Base-by-base conservation (phyloP, 2,329 filamentous ascomycete genomes). In the Leptographium flavum region DNA sequence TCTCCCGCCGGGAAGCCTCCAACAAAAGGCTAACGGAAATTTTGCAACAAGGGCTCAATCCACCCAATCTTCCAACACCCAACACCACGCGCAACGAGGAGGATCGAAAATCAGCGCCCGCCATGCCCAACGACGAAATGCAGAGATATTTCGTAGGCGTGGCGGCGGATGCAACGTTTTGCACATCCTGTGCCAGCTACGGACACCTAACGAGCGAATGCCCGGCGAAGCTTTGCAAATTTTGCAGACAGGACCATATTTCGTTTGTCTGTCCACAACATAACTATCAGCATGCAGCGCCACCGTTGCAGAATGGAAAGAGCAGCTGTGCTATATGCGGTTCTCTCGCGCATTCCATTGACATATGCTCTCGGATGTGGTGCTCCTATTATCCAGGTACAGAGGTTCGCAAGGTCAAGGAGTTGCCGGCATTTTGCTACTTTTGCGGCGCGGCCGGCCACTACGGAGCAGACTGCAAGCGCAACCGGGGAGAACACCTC, bases 401-500 rank as follows among this genome's bases (percentile, higher is more conserved):
- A 10, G 55, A 59, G 14, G 60, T 67, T 41, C 39, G 25, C 39
- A 41, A 22, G 13, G 39, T 41, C 25, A 30, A 15, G 11, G 57
- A 59, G 27, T 65, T 81, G 19, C 65, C 66, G 0, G 59, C 66
- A 1, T 71, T 66, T 44, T 81, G 78, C 58, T 76, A 74, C 47
- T 58, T 56, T 31, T 82, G 78, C 53, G 77, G 75, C 23, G 57
- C 56, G 14, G 54, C 61, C 25, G 65, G 66, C 7, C 78, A 82
- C 56, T 80, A 70, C 54, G 71, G 73, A 1, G 63, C 68, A 13
- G 75, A 79, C 45, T 82, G 78, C 56, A 58, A 56, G 4, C 48
- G 61, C 33, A 57, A 58, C 30, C 48, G 49, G 1, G 52, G 52
- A 17, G 27, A 39, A 27, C 43, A 50, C 42, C 2, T 47, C 10